Evolutionary conservation across 345 rosid genomes (phyloP), one percentile per base, ranked within the genome.

Genomic region (Excoecaria cochinchinensis): DNA sequence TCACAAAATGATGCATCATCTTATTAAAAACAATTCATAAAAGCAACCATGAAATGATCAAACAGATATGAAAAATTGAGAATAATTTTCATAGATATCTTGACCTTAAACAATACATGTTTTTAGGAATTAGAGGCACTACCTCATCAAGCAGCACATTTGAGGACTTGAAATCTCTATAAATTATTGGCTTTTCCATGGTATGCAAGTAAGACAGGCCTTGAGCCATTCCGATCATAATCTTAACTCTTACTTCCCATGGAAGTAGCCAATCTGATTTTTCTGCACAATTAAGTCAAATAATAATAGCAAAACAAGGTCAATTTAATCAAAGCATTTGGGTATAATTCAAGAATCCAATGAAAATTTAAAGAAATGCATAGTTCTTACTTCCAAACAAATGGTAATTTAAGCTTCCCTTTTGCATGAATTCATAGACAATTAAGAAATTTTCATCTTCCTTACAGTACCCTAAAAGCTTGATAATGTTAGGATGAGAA

Each of bases 371-470:
- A 31, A 31, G 31, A 31, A 31, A 31, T 31, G 31, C 2, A 6
- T 46, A 24, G 52, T 66, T 42, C 53, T 66, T 66, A 75, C 72
- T 75, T 75, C 78, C 72, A 67, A 75, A 67, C 36, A 75, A 46
- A 67, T 75, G 72, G 42, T 75, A 66, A 16, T 65, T 58, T 39
- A 75, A 58, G 58, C 72, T 75, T 15, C 72, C 78, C 12, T 57
- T 75, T 25, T 75, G 67, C 78, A 75, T 75, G 72, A 66, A 67
- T 68, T 75, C 78, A 55, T 75, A 75, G 36, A 75, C 72, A 51
- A 75, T 56, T 17, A 75, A 58, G 12, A 55, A 21, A 51, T 67
- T 36, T 13, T 24, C 56, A 24, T 67, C 15, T 44, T 75, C 78
- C 22, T 31, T 61, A 24, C 72, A 75, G 46, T 56, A 75, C 24